Evolutionary conservation across 2,329 filamentous ascomycete species (phyloP), one percentile per base, ranked within the genome.

Genomic region (Mycosphaerella arachidis): DNA sequence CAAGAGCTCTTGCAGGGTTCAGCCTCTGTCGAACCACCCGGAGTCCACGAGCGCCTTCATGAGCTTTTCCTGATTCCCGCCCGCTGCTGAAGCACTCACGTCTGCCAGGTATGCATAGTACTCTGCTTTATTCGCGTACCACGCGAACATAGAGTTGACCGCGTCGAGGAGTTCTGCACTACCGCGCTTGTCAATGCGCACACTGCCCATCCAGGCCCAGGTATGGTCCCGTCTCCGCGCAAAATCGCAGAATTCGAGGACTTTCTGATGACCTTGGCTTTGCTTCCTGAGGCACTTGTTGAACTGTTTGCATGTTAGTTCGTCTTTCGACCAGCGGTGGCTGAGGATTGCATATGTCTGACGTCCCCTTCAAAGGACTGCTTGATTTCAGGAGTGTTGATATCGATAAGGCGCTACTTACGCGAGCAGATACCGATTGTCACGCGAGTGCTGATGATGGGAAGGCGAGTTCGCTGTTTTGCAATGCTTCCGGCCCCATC

Each of bases 361-460:
- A 58, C 48, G 4, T 63, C 18, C 6, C 43, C 35, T n/a, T 35
- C 48, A 31, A 57, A 33, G 55, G 62, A 67, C 16, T 67, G 66
- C 16, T 54, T 18, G 35, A 67, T 48, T 35, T 66, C 46, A 10
- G 63, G 40, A 0, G 60, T 65, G 16, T 18, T 9, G 10, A 59
- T 63, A 50, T 66, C 60, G 50, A 68, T 60, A 3, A 67, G 58
- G 1, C 66, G 66, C n/a, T n/a, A n/a, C n/a, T n/a, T n/a, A n/a
- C n/a, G n/a, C n/a, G n/a, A n/a, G n/a, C n/a, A n/a, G n/a, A n/a
- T n/a, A n/a, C n/a, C n/a, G n/a, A n/a, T n/a, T n/a, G n/a, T n/a
- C n/a, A n/a, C n/a, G n/a, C n/a, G n/a, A n/a, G n/a, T n/a, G n/a
- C n/a, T n/a, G n/a, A n/a, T n/a, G n/a, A n/a, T n/a, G n/a, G n/a